A percentile compares a stretch with the other conserved stretches of the same genome.
These are phyloP conservation scores for Clohesyomyces aquaticus DNA, from an alignment of 495 filamentous ascomycete genomes.

Conservation along the genomic window DNA sequence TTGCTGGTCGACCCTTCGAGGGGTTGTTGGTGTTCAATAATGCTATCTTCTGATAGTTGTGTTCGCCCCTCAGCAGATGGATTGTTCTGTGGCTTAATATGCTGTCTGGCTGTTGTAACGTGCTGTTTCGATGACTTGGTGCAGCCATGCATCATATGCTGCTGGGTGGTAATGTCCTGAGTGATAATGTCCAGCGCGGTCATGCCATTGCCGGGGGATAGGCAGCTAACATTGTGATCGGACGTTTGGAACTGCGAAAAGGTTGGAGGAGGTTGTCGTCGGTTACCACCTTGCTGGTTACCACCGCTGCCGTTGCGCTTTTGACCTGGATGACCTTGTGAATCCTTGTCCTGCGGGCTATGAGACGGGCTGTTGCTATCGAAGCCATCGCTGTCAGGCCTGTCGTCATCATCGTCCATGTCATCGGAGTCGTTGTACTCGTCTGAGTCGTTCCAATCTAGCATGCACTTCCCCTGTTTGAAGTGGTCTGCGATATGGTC, in stretches of 20 bases:
- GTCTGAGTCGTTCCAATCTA: slow-evolving; percentile 34
- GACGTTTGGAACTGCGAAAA: slow-evolving; percentile 19
- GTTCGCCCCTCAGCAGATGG: too few species aligned
- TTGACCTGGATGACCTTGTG: not conserved
- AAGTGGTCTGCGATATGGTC: slow-evolving; percentile 41
- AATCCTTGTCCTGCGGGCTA: slow-evolving; percentile 2
- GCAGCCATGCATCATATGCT: too few species aligned
- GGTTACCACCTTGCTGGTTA: not conserved
- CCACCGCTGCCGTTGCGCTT: slow-evolving; percentile 16
- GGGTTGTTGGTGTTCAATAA: not conserved
- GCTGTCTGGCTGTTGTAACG: not conserved
- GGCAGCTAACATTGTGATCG: not conserved
- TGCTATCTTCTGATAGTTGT: not conserved
- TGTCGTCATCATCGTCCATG: slow-evolving; percentile 23
- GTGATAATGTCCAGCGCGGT: not conserved
- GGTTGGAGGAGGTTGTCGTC: slow-evolving; percentile 6
- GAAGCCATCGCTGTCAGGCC: slow-evolving; percentile 20
- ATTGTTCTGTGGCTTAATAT: slow-evolving; percentile 12
- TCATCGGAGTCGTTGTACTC: slow-evolving; percentile 20
- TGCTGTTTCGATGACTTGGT: too few species aligned
- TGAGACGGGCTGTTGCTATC: slow-evolving; percentile 4
- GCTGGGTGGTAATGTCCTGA: not conserved
- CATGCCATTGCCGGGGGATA: not conserved
- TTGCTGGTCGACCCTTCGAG: not conserved
- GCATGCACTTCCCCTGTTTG: slow-evolving; percentile 38